Base-by-base conservation (phyloP, 2,329 filamentous ascomycete species). In the Colletotrichum sublineola region DNA sequence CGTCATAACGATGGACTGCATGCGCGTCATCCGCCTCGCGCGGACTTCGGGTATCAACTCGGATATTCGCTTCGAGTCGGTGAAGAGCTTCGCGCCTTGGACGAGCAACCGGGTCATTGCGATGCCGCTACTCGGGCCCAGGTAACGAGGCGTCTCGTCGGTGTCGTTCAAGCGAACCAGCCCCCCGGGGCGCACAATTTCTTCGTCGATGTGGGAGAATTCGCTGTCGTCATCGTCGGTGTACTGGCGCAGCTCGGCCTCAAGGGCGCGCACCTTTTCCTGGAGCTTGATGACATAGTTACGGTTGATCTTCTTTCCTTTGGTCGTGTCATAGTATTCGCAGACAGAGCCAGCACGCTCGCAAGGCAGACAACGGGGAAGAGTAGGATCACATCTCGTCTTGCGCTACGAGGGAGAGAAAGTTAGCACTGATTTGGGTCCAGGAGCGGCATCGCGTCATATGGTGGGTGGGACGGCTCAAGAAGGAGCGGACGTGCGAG, bases 61-160 rank as follows among this genome's bases (percentile, higher is more conserved):
- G 70, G 94, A 95, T 80, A 98, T 98, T 75, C 92, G 94, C 81
- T 95, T 94, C 6, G 94, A 93, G 78, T 96, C 93, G 36, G 95
- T 97, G 78, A 96, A 97, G 74, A 95, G 92, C 83, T 97, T 98
- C 65, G 96, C 96, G 82, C 97, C 91, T 80, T 98, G 95, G 93
- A 99, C 98, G 14, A 99, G 92, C 76, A 98, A 87, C 40, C 96
- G 91, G 15, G 95, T 97, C 85, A 98, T 97, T 79, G 95, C 94
- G 77, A 98, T 97, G 72, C 96, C 96, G 80, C 96, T 98, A 61
- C 95, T 97, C 3, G 96, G 94, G 0, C 96, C 96, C 3, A 99
- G 86, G 80, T 96, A 98, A 74, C 96, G 93, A 20, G 94, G 91
- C 1, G 89, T 92, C 82, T 98, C 96, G 80, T 97, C 94, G 68